Evolutionary conservation across 1,284 basidiomycete species (phyloP), one percentile per base, ranked within the genome.

Genomic region (Rhodotorula sp.): DNA sequence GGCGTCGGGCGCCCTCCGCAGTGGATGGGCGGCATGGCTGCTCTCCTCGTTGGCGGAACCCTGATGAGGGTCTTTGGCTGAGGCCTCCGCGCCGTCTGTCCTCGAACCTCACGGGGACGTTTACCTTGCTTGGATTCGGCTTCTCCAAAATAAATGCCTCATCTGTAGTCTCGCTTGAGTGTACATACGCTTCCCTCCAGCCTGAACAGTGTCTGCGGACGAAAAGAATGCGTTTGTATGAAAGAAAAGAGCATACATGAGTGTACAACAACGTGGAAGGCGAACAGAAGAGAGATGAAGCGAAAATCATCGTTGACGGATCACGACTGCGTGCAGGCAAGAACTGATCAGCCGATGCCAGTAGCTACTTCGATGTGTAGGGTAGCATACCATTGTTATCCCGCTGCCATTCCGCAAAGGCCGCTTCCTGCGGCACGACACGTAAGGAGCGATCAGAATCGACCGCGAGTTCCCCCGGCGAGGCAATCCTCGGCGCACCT

Each of bases 401-500:
- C 31, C 69, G 59, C 64, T 76, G 74, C 68, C 67, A 76, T n/a
- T 71, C 60, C 8, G 55, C 57, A 56, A 76, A 76, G 15, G 67
- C 66, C 4, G 48, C 38, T 49, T 76, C 72, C 74, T 76, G 58
- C 21, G 38, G 0, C 28, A 19, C 12, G 6, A 16, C 4, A 31
- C 3, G 19, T n/a, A 31, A 38, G 16, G 47, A 3, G n/a, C 5
- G 6, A 23, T 61, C 31, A 64, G 49, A 21, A 0, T 6, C 2
- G 21, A 7, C 8, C 10, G 7, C n/a, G n/a, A 19, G 0, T 4
- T 8, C 52, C 28, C n/a, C 38, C 2, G 19, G 26, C 38, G 18
- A 18, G 23, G n/a, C 5, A 6, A 5, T 7, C 26, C 16, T 5
- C 5, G 10, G 23, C 60, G 48, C 34, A 67, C 93, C 81, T 91